phyloP scores from a whole-genome alignment of 441 rosid species.

The Lepidium campestre region DNA sequence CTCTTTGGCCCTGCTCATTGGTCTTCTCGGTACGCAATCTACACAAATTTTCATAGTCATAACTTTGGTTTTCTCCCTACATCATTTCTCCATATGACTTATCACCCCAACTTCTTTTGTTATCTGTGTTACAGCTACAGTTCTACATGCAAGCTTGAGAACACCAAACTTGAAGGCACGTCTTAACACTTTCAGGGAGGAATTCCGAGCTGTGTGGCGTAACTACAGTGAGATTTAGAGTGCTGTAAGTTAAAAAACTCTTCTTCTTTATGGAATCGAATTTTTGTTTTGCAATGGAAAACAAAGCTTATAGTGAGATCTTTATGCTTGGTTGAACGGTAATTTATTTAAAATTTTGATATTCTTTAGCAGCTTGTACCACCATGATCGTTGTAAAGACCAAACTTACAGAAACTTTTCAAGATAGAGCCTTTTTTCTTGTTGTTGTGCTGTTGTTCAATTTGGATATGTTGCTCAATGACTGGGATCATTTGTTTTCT shows the following conservation, averaged over 20 bases:
- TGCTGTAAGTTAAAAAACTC: neutral
- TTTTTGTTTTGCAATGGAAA: neutral
- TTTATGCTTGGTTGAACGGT: neutral
- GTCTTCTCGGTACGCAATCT: conserved; percentile 66
- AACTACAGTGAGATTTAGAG: conserved; percentile 87
- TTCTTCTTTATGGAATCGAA: neutral
- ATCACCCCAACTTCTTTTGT: neutral
- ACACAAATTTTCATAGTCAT: neutral
- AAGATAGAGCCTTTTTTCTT: neutral
- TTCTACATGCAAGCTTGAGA: conserved; percentile 90
- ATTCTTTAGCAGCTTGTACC: neutral
- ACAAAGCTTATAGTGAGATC: neutral
- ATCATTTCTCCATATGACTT: neutral
- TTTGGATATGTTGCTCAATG: conserved; percentile 6
- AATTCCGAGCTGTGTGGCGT: conserved; percentile 97
- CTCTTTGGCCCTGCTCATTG: conserved; percentile 72
- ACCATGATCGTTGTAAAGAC: neutral
- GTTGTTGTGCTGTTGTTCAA: neutral
- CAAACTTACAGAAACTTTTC: neutral
- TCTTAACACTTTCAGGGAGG: conserved; percentile 90
- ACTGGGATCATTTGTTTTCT: neutral
- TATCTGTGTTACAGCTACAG: conserved; percentile 44
- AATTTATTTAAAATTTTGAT: neutral
- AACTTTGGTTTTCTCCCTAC: neutral
- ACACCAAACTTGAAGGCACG: conserved; percentile 98